Evolutionary conservation across 768 basidiomycete species (phyloP), one percentile per base, ranked within the genome.

Genomic region (Mycena epipterygia): DNA sequence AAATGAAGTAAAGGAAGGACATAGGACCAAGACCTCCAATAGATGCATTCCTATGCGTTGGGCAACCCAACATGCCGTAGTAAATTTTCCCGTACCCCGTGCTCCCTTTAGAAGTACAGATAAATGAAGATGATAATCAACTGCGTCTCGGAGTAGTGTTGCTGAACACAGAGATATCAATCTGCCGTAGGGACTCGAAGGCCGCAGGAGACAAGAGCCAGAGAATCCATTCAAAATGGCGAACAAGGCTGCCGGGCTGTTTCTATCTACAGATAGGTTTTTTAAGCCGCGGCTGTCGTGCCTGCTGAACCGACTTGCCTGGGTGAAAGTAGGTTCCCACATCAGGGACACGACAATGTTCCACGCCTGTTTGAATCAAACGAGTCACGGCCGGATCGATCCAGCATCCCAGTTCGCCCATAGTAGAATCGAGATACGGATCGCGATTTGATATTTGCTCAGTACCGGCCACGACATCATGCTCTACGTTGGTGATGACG

Each of bases 401-500:
- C 88, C 93, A 94, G 75, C 93, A 97, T 0, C 97, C 97, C 21
- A 96, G 77, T 74, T 94, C 90, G 6, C 93, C 94, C 23, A 86
- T 79, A 0, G 86, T 85, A 2, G 86, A 86, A 19, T 89, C 88
- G 27, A 87, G 82, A 72, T 89, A 88, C 8, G 88, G 77, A 70
- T 91, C 89, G 25, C 81, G 79, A 39, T 56, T 41, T 6, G 65
- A 56, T 46, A 78, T 68, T 23, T 72, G 67, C 70, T 76, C 67
- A 63, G 77, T 48, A 72, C 78, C 79, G 37, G 85, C 75, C 8
- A 89, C 78, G 0, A 90, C 81, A 59, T 90, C 89, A 76, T 90
- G 89, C 35, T 94, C 92, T 37, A 98, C 80, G 64, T 92, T 89
- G 17, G 94, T 93, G 56, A 98, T 85, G 64, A 90, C 82, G 79